Evolutionary conservation across 2,329 filamentous ascomycete genomes (phyloP), one percentile per base, ranked within the genome.

Genomic region (Colletotrichum lupini): DNA sequence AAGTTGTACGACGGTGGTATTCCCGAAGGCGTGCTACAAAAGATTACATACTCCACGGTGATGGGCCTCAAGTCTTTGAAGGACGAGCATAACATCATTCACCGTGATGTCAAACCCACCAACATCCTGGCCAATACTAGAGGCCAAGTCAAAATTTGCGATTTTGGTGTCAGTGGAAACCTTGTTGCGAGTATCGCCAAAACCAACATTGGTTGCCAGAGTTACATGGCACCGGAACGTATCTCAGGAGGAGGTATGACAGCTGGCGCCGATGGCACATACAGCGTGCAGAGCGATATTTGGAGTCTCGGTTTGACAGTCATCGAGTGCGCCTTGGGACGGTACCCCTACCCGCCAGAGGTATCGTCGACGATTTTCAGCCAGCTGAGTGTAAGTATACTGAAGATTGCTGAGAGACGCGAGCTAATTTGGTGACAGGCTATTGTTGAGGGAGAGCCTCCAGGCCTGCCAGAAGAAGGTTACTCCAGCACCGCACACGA

Each of bases 361-460:
- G 97, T 97, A 1, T 98, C 97, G 76, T 97, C 96, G 81, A 98
- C 98, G 80, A 99, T 99, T 77, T 98, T 99, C 87, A 97, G 95
- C 79, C 97, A 99, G 81, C 87, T 99, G 42, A 97, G 93, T 79
- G 97, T 98, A 88, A 92, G 95, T 91, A 22, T 19, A 67, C 24
- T 57, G 52, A 26, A 16, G 7, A 37, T 16, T 37, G 11, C 35
- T 62, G 65, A n/a, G 46, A 62, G 49, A 42, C 59, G 19, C 46
- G 28, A 30, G 19, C 73, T 80, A 77, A 81, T 58, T 12, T 35
- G 32, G 58, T 58, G 49, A 32, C 77, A 99, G 97, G 97, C 97
- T 68, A 99, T 99, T 80, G 97, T 99, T 46, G 95, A 98, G 81
- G 97, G 97, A 63, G 95, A 98, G n/a, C 95, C 97, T 16, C 97